Conservation (phyloP, 2,329 filamentous ascomycete genomes). For the Plenodomus biglobosus region DNA sequence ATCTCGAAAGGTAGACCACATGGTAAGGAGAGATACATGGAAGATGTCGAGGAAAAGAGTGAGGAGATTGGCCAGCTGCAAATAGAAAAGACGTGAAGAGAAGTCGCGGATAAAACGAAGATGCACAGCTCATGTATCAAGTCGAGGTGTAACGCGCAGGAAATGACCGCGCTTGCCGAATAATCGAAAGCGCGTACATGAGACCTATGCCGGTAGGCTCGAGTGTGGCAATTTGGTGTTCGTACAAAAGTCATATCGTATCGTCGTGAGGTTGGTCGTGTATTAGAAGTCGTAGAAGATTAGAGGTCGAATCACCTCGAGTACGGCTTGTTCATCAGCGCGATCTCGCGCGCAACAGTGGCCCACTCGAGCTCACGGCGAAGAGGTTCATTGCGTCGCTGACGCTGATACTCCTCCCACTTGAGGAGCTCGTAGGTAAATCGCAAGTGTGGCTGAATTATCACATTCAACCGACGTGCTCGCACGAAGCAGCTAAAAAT, state of each 20-base stretch:
- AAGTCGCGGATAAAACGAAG: not conserved
- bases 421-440: constrained; percentile 93
- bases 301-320: constrained; percentile 57
- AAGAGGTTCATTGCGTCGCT: constrained; percentile 55
- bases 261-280: constrained; percentile 8
- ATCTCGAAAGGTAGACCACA: too few species aligned
- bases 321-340: constrained; percentile 94
- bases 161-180: constrained; percentile 6
- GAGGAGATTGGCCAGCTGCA: not conserved
- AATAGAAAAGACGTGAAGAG: not conserved
- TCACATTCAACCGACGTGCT: constrained; percentile 89
- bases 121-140: not conserved
- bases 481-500: constrained; percentile 76
- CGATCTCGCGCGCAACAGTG: constrained; percentile 84
- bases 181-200: not conserved
- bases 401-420: constrained; percentile 81
- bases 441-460: constrained; percentile 93
- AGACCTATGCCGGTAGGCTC: constrained; percentile 9
- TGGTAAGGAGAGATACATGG: too few species aligned
- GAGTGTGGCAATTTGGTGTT: constrained; percentile 13
- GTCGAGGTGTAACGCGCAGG: constrained; percentile 6
- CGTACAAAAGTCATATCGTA: constrained; percentile 26
- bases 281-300: constrained; percentile 4
- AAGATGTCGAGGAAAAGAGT: not conserved
- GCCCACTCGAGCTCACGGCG: constrained; percentile 88